Conservation (phyloP, 2,329 filamentous ascomycete genomes). For the Colletotrichum lentis region DNA sequence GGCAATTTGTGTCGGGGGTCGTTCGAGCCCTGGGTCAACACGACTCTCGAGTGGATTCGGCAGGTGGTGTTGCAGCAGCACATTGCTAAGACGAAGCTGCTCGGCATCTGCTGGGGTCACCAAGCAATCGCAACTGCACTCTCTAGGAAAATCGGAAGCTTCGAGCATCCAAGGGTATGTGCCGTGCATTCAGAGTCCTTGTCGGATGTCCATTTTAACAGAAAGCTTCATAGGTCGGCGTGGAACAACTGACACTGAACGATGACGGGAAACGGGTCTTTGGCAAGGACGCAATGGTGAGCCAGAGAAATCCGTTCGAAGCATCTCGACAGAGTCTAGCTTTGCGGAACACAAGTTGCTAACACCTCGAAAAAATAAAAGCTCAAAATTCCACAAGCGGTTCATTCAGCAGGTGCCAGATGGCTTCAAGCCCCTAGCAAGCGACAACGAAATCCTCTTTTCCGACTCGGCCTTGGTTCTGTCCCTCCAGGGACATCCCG, state of each 20-base stretch:
- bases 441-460: constrained; percentile 22
- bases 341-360: neutral
- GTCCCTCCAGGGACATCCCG: constrained; percentile 31
- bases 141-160: constrained; percentile 23
- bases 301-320: neutral
- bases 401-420: constrained; percentile 24
- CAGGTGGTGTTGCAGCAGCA: constrained; percentile 22
- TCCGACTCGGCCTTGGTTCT: constrained; percentile 28
- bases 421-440: constrained; percentile 23
- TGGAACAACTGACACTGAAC: constrained; percentile 4
- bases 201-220: neutral
- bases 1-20: constrained; percentile 31
- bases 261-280: constrained; percentile 19
- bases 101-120: constrained; percentile 31
- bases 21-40: constrained; percentile 30
- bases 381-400: constrained; percentile 33
- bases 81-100: constrained; percentile 24
- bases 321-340: neutral
- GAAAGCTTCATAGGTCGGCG: constrained; percentile 15
- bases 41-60: constrained; percentile 28
- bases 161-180: constrained; percentile 25
- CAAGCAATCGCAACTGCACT: constrained; percentile 30
- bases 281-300: constrained; percentile 16
- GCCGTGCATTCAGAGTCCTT: neutral
- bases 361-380: constrained; percentile 3